These are phyloP conservation scores for Aspergillus ochraceus DNA, from an alignment of 2,329 filamentous ascomycete genomes.

Conservation along the genomic window DNA sequence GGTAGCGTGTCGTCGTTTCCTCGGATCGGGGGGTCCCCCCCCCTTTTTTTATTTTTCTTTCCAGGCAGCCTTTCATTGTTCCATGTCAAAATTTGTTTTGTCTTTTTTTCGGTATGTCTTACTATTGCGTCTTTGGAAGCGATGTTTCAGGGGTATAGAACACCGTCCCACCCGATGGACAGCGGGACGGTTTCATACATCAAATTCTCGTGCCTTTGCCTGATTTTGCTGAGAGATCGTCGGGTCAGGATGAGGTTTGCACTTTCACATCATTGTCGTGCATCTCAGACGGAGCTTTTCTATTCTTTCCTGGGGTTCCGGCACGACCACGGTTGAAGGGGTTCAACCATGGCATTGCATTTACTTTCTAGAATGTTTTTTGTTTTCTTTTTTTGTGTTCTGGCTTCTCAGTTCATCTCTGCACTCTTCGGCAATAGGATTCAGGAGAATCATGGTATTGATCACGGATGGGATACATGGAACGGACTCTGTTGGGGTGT, in stretches of 20 bases:
- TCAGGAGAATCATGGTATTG: constrained; percentile 42
- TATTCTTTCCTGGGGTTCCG: constrained; percentile 8
- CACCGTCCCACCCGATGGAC: constrained; percentile 19
- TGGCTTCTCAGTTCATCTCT: constrained; percentile 26
- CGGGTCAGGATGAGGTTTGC: neutral
- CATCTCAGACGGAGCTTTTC: constrained; percentile 12
- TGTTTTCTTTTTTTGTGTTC: constrained; percentile 11
- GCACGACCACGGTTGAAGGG: constrained; percentile 13
- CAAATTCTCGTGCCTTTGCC: constrained; percentile 11
- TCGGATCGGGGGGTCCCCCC: constrained; percentile 24
- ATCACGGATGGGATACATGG: constrained; percentile 41
- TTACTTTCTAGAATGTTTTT: constrained; percentile 17
- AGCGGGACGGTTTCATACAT: constrained; percentile 18
- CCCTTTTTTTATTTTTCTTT: constrained; percentile 21
- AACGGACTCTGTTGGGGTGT: constrained; percentile 41
- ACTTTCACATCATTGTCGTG: constrained; percentile 4
- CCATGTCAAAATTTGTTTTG: constrained; percentile 14
- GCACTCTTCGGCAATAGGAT: constrained; percentile 37
- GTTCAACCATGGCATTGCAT: constrained; percentile 24
- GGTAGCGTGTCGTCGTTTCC: constrained; percentile 43
- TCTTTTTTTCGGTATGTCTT: constrained; percentile 24
- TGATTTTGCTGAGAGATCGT: neutral
- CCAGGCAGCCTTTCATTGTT: constrained; percentile 15
- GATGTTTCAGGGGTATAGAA: constrained; percentile 27
- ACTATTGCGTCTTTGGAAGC: constrained; percentile 25